Base-by-base conservation (phyloP, 768 basidiomycete species). In the Boletellus ananiceps region DNA sequence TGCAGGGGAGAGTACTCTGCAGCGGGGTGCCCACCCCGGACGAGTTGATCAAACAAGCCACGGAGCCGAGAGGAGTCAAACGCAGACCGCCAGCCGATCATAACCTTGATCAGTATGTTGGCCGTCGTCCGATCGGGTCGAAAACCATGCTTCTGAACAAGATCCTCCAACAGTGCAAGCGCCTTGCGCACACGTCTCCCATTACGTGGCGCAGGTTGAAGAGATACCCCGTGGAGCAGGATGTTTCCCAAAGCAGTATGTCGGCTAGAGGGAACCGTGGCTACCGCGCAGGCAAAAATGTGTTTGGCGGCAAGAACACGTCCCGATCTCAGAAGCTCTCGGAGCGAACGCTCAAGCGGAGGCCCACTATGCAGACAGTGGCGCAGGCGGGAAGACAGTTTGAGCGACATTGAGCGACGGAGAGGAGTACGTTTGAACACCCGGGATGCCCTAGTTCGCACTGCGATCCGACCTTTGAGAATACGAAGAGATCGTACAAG, bases 51-150 rank as follows among this genome's bases (percentile, higher is more conserved):
- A 49, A 89, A 87, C n/a, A 89, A 60, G 18, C 60, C 68, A 34
- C 79, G 74, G 39, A 87, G 62, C 47, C 71, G 71, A 15, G 47
- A 36, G 4, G 66, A 55, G 51, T 77, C 71, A 38, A 85, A 65
- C 16, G 67, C 69, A 0, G 59, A 52, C 29, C 66, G 69, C 79
- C 82, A 84, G 15, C 65, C 63, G 50, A 91, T 63, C 53, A 84
- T 69, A 8, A 74, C 76, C 60, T 82, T 83, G 51, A 88, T 50
- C 38, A 90, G 44, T 40, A 89, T 78, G 58, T 91, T 90, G 47
- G 78, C 69, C 5, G 89, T 89, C 34, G 85, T 71, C 9, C 82
- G 74, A 61, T 92, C 87, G 8, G 83, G 79, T 11, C 60, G 60
- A 60, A 89, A 86, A 7, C 66, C 73, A 33, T 74, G 71, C 38